These are phyloP conservation scores for Russula earlei DNA, from an alignment of 768 basidiomycete species.

Conservation along the genomic window DNA sequence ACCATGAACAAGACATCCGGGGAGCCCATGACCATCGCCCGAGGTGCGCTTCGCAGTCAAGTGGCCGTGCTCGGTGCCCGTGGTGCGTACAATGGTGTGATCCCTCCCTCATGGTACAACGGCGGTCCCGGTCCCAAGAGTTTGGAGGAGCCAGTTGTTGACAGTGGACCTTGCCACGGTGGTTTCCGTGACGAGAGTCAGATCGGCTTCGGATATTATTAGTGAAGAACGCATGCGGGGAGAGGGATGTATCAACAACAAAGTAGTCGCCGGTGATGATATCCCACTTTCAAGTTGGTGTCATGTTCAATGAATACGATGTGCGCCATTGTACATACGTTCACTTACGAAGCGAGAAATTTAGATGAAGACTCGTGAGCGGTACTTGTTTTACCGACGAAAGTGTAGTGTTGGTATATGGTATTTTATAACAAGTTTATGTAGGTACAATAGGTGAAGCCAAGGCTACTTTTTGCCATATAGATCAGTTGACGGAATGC, in stretches of 20 bases:
- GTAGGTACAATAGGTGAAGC: too few species aligned
- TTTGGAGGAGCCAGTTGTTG: neutral
- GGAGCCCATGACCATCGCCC: neutral
- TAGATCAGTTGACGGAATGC: too few species aligned
- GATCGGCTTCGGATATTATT: neutral
- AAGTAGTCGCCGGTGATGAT: too few species aligned
- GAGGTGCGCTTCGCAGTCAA: slow-evolving; percentile 9
- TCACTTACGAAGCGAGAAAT: too few species aligned
- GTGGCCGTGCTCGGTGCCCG: neutral
- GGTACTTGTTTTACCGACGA: too few species aligned
- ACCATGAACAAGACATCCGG: slow-evolving; percentile 1
- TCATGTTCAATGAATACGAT: too few species aligned
- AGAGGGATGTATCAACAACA: neutral
- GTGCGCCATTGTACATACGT: too few species aligned
- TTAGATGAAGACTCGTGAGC: too few species aligned
- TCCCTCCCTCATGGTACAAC: slow-evolving; percentile 5
- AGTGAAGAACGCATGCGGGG: neutral
- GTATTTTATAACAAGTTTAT: too few species aligned
- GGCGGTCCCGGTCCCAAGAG: neutral
- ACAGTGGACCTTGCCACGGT: neutral
- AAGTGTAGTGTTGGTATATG: too few species aligned
- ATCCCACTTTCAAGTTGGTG: too few species aligned
- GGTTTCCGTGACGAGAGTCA: neutral
- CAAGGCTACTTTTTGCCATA: too few species aligned
- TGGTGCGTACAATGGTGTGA: neutral